phyloP scores from a whole-genome alignment of 1,284 basidiomycete genomes.

The Xerocomus nothofagi region DNA sequence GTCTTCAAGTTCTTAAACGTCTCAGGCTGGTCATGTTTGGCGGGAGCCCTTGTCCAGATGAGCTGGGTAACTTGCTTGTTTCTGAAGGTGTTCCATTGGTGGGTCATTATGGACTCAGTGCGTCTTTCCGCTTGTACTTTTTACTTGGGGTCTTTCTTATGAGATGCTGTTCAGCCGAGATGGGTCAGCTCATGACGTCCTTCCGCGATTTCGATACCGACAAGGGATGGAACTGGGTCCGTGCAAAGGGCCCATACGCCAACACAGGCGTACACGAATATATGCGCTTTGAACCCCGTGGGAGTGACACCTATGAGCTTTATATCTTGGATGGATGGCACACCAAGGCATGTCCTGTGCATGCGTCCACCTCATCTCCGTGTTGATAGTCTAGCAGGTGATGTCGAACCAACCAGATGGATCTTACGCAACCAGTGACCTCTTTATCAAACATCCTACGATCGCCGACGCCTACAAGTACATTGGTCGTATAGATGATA shows the following conservation, averaged over 20 bases:
- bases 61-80: constrained; percentile 56
- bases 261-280: constrained; percentile 36
- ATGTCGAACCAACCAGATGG: constrained; percentile 56
- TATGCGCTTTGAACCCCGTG: constrained; percentile 46
- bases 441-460: constrained; percentile 49
- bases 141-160: background rate
- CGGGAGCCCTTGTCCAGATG: constrained; percentile 47
- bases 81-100: constrained; percentile 52
- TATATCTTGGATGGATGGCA: constrained; percentile 58
- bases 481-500: constrained; percentile 61
- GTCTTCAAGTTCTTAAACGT: constrained; percentile 43
- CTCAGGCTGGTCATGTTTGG: constrained; percentile 55
- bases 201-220: constrained; percentile 51
- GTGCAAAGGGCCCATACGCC: constrained; percentile 32
- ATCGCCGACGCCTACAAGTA: constrained; percentile 50
- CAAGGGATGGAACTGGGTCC: constrained; percentile 62
- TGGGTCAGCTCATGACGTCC: constrained; percentile 51
- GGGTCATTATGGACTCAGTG: constrained; percentile 53
- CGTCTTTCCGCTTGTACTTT: constrained; percentile 2
- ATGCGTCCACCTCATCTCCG: background rate
- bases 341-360: constrained; percentile 39
- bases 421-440: constrained; percentile 60
- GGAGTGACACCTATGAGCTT: constrained; percentile 50
- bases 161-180: constrained; percentile 23
- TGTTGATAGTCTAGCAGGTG: constrained; percentile 23